These are phyloP conservation scores for Paraphoma chrysanthemicola DNA, from an alignment of 2,329 filamentous ascomycete species.

Conservation along the genomic window DNA sequence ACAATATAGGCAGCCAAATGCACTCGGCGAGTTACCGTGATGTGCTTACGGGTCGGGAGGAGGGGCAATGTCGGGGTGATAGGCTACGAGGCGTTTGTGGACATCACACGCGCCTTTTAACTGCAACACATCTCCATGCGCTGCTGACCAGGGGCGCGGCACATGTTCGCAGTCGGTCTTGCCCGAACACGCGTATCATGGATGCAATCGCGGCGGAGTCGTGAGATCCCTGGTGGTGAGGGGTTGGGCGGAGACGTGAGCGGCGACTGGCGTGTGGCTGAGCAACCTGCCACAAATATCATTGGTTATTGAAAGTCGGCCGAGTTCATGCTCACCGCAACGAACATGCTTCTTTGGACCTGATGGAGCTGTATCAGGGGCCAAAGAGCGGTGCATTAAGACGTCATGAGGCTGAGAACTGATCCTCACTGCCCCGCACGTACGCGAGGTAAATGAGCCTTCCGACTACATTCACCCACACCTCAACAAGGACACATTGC, in stretches of 20 bases:
- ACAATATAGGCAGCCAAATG: conserved; percentile 8
- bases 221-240: conserved; percentile 6
- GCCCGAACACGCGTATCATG: conserved; percentile 16
- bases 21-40: conserved; percentile 10
- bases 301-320: background rate
- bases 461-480: background rate
- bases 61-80: conserved; percentile 23
- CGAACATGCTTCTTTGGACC: background rate
- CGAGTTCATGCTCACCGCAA: conserved; percentile 1
- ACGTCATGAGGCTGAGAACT: conserved; percentile 5
- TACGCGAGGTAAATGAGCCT: background rate
- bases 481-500: background rate
- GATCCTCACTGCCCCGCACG: background rate
- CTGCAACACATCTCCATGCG: conserved; percentile 20
- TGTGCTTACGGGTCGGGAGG: conserved; percentile 24
- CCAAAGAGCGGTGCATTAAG: background rate
- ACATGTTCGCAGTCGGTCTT: conserved; percentile 15
- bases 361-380: background rate
- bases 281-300: background rate
- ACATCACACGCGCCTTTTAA: conserved; percentile 30
- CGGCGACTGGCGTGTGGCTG: conserved; percentile 5
- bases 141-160: conserved; percentile 21
- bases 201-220: conserved; percentile 27
- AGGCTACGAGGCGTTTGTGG: conserved; percentile 19
- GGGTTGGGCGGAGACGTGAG: conserved; percentile 8